Evolutionary conservation across 306 rosid genomes (phyloP).

Genomic region (Ormosia semicastrata): DNA sequence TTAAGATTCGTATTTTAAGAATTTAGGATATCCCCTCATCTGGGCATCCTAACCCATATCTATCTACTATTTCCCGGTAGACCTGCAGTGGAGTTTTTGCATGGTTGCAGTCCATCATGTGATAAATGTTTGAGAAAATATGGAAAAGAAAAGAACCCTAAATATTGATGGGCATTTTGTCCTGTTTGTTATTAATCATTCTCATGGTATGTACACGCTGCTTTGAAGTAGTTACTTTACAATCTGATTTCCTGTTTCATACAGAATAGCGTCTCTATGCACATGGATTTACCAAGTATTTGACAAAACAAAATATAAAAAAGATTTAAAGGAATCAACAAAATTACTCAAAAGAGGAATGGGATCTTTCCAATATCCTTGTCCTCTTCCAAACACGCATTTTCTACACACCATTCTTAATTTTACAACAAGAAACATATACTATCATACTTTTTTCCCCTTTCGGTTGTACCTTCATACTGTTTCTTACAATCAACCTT

Average conservation of each 20-base stretch:
- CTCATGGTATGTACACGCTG: conserved; percentile 18
- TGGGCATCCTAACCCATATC: not conserved
- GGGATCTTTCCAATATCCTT: conserved; percentile 36
- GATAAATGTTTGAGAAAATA: not conserved
- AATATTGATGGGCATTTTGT: conserved; percentile 26
- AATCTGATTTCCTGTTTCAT: not conserved
- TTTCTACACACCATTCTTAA: conserved; percentile 47
- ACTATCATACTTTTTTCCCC: not conserved
- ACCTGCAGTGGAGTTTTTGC: not conserved
- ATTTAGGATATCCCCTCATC: not conserved
- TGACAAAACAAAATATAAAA: conserved; percentile 12
- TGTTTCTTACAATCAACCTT: conserved; percentile 42
- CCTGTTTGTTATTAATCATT: conserved; percentile 20
- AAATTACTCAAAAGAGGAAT: conserved; percentile 32
- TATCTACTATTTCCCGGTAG: not conserved
- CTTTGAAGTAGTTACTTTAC: not conserved
- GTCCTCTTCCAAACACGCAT: conserved; percentile 39
- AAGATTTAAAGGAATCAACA: conserved; percentile 23
- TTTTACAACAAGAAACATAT: conserved; percentile 44
- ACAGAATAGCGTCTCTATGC: conserved; percentile 14
- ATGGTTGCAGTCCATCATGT: not conserved
- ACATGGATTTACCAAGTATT: conserved; percentile 31
- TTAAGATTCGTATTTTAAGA: not conserved
- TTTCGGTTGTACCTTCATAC: conserved; percentile 7
- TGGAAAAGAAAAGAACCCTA: not conserved